Base-by-base conservation (phyloP, 305 asterid genomes). In the Ruellia speciosa region DNA sequence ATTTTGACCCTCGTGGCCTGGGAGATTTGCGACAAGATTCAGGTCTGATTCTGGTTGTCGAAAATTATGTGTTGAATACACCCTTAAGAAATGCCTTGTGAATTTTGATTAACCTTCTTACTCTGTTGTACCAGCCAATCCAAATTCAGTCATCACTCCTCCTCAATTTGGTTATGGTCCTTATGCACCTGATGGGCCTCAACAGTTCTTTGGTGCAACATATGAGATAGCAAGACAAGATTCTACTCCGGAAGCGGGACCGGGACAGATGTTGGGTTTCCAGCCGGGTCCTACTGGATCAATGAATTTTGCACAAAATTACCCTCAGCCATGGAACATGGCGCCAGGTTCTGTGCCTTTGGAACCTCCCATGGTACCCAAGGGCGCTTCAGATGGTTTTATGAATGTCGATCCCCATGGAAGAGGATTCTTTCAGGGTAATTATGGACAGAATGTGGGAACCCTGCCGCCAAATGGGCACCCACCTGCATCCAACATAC, bases 101-200 rank as follows among this genome's bases (percentile, higher is more conserved):
- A 62, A 63, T 66, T 56, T 70, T 35, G 66, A 79, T 59, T 81
- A 58, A 62, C 70, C 75, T 62, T 58, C 65, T 55, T 65, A 68
- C 61, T 81, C 66, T 66, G 64, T 62, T 13, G 60, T 76, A 46
- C 87, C 84, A 63, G 63, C 67, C 54, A 81, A 70, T 76, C 67
- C 67, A 19, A 80, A 70, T 76, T 77, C 81, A 62, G 79, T 54
- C 54, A 46, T 71, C 62, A 62, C 76, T 52, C 79, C 86, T n/a
- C 84, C 89, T 65, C 94, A 82, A 67, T 86, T 79, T 43, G 83
- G 84, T 65, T 81, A 77, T 60, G 73, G 86, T 52, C 83, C 81
- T 17, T 85, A 77, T 69, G 62, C 70, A 58, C 62, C 92, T 45
- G 92, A 80, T 66, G 88, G 85, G 45, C 16, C 81, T 39, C 97